Evolutionary conservation across 2,329 filamentous ascomycete species (phyloP).

Genomic region (Chrysoporthe puriensis): DNA sequence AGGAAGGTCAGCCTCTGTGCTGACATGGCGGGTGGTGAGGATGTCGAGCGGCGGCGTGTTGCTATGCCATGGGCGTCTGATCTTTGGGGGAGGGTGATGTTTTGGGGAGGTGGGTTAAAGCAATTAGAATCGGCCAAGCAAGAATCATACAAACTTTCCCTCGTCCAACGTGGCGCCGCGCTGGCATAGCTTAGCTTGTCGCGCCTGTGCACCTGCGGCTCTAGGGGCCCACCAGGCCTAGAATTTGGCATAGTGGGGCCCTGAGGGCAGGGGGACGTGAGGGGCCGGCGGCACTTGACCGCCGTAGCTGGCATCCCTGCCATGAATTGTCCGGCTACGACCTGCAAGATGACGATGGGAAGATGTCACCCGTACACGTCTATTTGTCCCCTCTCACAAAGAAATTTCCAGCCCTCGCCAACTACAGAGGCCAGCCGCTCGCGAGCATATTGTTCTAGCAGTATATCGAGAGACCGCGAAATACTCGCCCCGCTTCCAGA

Average conservation of each 20-base stretch:
- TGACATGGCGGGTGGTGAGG: constrained; percentile 55
- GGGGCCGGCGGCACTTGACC: neutral
- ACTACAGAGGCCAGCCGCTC: neutral
- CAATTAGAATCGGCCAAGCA: neutral
- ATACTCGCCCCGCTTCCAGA: neutral
- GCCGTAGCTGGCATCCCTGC: neutral
- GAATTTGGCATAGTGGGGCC: neutral
- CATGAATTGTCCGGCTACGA: neutral
- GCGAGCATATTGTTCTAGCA: neutral
- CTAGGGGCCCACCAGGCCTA: neutral
- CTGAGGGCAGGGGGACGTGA: neutral
- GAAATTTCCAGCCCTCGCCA: neutral
- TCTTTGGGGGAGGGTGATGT: neutral
- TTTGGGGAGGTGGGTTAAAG: neutral
- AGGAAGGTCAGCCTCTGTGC: constrained; percentile 67
- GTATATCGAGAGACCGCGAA: neutral
- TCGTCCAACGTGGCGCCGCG: constrained; percentile 9
- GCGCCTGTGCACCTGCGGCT: neutral
- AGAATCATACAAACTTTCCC: neutral
- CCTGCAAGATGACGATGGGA: neutral
- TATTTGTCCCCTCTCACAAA: neutral
- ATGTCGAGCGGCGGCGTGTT: constrained; percentile 10
- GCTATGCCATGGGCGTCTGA: constrained; percentile 24
- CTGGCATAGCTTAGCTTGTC: too few species aligned
- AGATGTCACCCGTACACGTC: neutral